Conservation (phyloP, 768 basidiomycete species). For the Pholiota microspora region DNA sequence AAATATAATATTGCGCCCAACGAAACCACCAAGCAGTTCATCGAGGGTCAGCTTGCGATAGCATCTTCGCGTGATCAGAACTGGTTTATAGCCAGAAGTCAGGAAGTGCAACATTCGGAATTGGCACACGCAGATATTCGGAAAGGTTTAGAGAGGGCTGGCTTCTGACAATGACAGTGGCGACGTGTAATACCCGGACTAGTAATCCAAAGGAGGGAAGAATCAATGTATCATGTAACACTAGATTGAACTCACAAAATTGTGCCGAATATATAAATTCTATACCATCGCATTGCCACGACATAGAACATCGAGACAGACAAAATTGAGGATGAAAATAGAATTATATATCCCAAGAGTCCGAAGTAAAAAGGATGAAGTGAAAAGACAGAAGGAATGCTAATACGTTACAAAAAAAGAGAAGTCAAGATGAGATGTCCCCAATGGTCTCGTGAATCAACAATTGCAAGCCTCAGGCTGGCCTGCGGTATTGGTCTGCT, state of each 20-base stretch:
- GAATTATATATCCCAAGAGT: slow-evolving; percentile 36
- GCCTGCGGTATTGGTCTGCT: slow-evolving; percentile 48
- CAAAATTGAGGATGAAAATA: slow-evolving; percentile 9
- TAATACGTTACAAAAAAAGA: slow-evolving; percentile 31
- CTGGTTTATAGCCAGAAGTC: slow-evolving; percentile 58
- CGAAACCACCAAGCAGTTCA: slow-evolving; percentile 43
- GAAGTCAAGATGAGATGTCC: slow-evolving; percentile 15
- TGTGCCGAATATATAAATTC: slow-evolving; percentile 20
- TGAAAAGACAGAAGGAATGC: slow-evolving; percentile 18
- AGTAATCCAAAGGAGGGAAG: not conserved
- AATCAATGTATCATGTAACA: slow-evolving; percentile 20
- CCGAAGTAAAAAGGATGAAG: slow-evolving; percentile 29
- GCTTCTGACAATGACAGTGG: slow-evolving; percentile 41
- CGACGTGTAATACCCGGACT: not conserved
- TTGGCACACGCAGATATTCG: slow-evolving; percentile 62
- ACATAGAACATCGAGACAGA: not conserved
- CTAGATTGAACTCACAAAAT: slow-evolving; percentile 22
- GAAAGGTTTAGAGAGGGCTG: slow-evolving; percentile 65
- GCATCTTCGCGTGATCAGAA: slow-evolving; percentile 41
- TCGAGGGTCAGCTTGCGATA: slow-evolving; percentile 42
- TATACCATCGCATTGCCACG: slow-evolving; percentile 1
- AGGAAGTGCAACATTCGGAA: slow-evolving; percentile 59
- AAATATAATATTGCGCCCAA: slow-evolving; percentile 48
- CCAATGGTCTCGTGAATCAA: slow-evolving; percentile 39
- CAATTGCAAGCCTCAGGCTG: slow-evolving; percentile 78